Percentiles rank a stretch among this genome's conserved stretches.
phyloP scores from a whole-genome alignment of 768 basidiomycete genomes.

The Tricholoma terreum region DNA sequence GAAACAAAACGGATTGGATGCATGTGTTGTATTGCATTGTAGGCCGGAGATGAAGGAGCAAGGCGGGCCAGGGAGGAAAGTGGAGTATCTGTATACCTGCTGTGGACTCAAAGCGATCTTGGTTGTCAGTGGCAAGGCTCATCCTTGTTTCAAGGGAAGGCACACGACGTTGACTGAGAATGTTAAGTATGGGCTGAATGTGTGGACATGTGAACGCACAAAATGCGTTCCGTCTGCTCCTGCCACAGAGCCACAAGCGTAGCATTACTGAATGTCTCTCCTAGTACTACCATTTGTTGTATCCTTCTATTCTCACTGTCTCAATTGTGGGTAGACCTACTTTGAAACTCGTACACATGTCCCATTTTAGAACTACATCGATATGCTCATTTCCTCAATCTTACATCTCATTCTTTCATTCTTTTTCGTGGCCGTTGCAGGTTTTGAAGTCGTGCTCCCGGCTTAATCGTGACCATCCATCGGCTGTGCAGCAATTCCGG shows the following conservation, averaged over 20 bases:
- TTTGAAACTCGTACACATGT: too few species aligned
- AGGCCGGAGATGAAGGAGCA: background rate
- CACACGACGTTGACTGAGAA: slow-evolving; percentile 11
- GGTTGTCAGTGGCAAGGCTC: background rate
- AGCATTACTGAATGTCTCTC: too few species aligned
- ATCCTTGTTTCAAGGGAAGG: slow-evolving; percentile 9
- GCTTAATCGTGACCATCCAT: too few species aligned
- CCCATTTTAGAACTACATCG: too few species aligned
- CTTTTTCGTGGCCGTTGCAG: too few species aligned
- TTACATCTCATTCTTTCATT: too few species aligned
- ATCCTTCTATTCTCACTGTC: too few species aligned
- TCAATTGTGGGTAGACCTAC: too few species aligned
- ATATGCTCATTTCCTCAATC: too few species aligned
- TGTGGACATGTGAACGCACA: slow-evolving; percentile 6
- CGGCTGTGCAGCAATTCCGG: too few species aligned
- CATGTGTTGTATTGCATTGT: slow-evolving; percentile 12
- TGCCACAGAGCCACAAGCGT: background rate
- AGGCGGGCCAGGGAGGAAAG: background rate
- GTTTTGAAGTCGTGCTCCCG: too few species aligned
- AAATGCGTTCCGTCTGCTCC: background rate
- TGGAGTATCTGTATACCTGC: background rate
- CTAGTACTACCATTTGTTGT: too few species aligned
- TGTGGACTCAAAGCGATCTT: slow-evolving; percentile 2
- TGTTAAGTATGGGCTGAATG: slow-evolving; percentile 9
- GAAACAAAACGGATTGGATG: slow-evolving; percentile 14